Evolutionary conservation across 2,329 filamentous ascomycete species (phyloP).

Genomic region (Hymenotorrendiella dingleyae): DNA sequence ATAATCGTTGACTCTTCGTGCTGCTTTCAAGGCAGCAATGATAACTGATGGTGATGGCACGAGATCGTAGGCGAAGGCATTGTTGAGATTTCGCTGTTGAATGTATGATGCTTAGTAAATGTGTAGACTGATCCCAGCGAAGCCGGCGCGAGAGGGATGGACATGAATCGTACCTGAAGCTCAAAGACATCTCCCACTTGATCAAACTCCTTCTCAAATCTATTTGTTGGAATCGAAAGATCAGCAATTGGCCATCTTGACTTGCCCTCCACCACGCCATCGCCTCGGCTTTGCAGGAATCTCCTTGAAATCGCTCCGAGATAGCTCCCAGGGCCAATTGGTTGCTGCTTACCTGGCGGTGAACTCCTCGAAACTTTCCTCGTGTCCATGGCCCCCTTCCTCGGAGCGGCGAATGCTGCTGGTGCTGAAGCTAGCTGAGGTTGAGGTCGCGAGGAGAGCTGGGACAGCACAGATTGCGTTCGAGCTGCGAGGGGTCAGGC

Average conservation of each 20-base stretch:
- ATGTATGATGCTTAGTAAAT: constrained; percentile 25
- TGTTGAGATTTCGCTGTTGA: constrained; percentile 86
- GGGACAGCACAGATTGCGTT: constrained; percentile 47
- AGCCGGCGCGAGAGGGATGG: neutral
- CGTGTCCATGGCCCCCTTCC: constrained; percentile 56
- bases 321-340: constrained; percentile 23
- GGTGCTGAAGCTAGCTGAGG: constrained; percentile 47
- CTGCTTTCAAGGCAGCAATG: constrained; percentile 85
- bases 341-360: constrained; percentile 70
- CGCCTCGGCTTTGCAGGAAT: constrained; percentile 18
- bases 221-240: constrained; percentile 37
- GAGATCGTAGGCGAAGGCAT: constrained; percentile 99
- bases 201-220: constrained; percentile 99
- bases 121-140: constrained; percentile 7
- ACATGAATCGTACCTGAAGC: constrained; percentile 71
- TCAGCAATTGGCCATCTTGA: constrained; percentile 36
- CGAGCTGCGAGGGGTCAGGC: constrained; percentile 50
- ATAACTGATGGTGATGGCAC: constrained; percentile 91
- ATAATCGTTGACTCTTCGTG: constrained; percentile 95
- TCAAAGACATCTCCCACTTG: constrained; percentile 97
- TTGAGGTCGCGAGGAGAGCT: constrained; percentile 44
- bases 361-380: constrained; percentile 99
- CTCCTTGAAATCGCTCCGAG: constrained; percentile 13
- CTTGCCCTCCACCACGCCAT: constrained; percentile 10
- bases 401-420: constrained; percentile 41